These are phyloP conservation scores for Aureobasidium sp. DNA, from an alignment of 2,329 filamentous ascomycete genomes.

Conservation along the genomic window DNA sequence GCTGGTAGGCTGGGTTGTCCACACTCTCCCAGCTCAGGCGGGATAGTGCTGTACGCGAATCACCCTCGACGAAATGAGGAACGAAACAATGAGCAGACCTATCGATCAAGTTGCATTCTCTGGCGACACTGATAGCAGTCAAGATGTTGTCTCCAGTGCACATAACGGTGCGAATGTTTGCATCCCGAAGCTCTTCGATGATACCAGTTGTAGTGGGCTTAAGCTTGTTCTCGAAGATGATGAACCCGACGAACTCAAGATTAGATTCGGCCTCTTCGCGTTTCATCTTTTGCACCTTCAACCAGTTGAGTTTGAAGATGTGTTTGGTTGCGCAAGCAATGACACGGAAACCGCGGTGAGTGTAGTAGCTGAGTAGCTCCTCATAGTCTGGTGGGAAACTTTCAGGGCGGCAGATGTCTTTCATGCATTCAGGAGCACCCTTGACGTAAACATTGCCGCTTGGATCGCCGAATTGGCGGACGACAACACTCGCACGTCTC, in stretches of 20 bases:
- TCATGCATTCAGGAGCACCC: slow-evolving; percentile 93
- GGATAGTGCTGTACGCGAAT: slow-evolving; percentile 63
- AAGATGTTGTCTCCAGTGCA: slow-evolving; percentile 97
- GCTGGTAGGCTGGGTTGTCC: slow-evolving; percentile 68
- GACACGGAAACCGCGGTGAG: slow-evolving; percentile 89
- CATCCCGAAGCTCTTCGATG: slow-evolving; percentile 69
- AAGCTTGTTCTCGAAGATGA: slow-evolving; percentile 97
- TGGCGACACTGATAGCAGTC: slow-evolving; percentile 89
- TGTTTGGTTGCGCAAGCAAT: slow-evolving; percentile 92
- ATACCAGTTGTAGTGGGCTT: slow-evolving; percentile 78
- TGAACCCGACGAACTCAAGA: slow-evolving; percentile 87
- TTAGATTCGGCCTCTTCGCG: slow-evolving; percentile 74
- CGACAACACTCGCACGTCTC: slow-evolving; percentile 83
- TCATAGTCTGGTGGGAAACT: slow-evolving; percentile 86
- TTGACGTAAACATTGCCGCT: slow-evolving; percentile 90
- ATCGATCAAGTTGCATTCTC: slow-evolving; percentile 79
- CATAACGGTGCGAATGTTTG: slow-evolving; percentile 87
- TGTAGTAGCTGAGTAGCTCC: slow-evolving; percentile 80
- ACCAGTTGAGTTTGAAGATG: slow-evolving; percentile 79
- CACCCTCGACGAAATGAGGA: slow-evolving; percentile 75
- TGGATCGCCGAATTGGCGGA: slow-evolving; percentile 75
- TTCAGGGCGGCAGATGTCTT: slow-evolving; percentile 76
- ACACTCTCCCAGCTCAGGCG: slow-evolving; percentile 85
- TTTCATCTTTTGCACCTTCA: slow-evolving; percentile 90
- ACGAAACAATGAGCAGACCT: slow-evolving; percentile 82